Conservation (phyloP, 345 rosid species). For the Anacardium occidentale region DNA sequence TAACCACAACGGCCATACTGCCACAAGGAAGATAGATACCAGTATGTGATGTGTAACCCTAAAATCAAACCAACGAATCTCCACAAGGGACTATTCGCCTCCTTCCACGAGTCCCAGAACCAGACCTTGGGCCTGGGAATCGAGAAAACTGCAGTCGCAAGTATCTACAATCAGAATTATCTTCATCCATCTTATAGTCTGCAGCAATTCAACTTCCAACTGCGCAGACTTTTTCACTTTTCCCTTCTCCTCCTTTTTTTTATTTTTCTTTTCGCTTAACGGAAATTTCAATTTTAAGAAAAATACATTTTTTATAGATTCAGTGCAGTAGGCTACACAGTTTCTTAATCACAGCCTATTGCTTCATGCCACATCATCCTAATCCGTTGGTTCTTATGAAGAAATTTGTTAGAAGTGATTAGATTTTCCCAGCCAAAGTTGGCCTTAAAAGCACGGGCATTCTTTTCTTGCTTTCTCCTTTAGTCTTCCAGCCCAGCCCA, state of each 20-base stretch:
- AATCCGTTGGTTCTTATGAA: too few species aligned
- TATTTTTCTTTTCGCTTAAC: not conserved
- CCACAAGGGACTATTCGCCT: slow-evolving; percentile 40
- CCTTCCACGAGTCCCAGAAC: slow-evolving; percentile 55
- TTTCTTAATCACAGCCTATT: not conserved
- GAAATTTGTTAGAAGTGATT: too few species aligned
- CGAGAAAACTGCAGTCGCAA: slow-evolving; percentile 75
- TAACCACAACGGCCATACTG: slow-evolving; percentile 16
- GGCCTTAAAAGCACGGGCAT: too few species aligned
- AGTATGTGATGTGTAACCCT: not conserved
- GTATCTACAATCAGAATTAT: slow-evolving; percentile 58
- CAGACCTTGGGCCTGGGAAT: slow-evolving; percentile 65
- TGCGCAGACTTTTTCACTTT: not conserved
- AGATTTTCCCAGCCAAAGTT: too few species aligned
- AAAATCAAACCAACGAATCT: slow-evolving; percentile 16
- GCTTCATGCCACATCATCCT: not conserved
- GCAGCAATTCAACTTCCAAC: slow-evolving; percentile 21
- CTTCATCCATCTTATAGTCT: slow-evolving; percentile 82
- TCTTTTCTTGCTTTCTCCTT: too few species aligned
- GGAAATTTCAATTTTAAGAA: too few species aligned
- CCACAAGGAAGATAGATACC: not conserved
- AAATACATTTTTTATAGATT: not conserved
- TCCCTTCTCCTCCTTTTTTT: not conserved
- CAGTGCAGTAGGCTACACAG: not conserved
- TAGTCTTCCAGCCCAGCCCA: too few species aligned